Base-by-base conservation (phyloP, 1,284 basidiomycete species). In the Xanthoconium separans region DNA sequence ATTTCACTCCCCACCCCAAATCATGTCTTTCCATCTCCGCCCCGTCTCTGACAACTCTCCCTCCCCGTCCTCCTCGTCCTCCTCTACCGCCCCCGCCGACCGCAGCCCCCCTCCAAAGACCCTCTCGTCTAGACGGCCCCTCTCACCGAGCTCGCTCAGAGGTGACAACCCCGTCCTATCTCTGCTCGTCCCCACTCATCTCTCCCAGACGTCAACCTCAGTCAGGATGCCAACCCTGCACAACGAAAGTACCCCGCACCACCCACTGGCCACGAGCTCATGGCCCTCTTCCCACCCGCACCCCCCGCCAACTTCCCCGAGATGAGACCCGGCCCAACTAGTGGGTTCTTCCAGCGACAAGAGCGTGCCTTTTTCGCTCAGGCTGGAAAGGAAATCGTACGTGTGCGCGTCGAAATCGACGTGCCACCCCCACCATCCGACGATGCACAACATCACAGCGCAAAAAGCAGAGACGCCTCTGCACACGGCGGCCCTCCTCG, bases 281-380 rank as follows among this genome's bases (percentile, higher is more conserved):
- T 90, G 87, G 84, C 84, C 11, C 79, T 90, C 72, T 89, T 89
- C 65, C 87, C 87, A 2, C 78, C 87, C 6, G 74, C 82, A 8
- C 77, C 84, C 9, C 86, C 86, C 4, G 75, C 79, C 46, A 76
- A 65, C 49, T 77, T 77, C 47, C 74, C 76, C 30, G 70, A 80
- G 59, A 74, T 80, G 68, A 73, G 79, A 54, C 74, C 77, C 2
- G 82, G 82, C 1, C 80, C 85, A 2, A 89, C 87, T 0, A 83
- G 81, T 48, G 80, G 82, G 34, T 89, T 80, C 67, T 89, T 89
- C 66, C 79, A 82, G 58, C 75, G 78, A 2, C 84, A 89, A 67
- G 87, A 89, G 60, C 83, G 85, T 53, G 83, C 83, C 6, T 89
- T 88, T 68, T 89, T 89, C 59, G 85, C 87, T 0, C 81, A 85